A percentile compares a stretch with the other conserved stretches of the same genome.
Evolutionary conservation across 768 basidiomycete genomes (phyloP).

Genomic region (Rhizopogon sp.): DNA sequence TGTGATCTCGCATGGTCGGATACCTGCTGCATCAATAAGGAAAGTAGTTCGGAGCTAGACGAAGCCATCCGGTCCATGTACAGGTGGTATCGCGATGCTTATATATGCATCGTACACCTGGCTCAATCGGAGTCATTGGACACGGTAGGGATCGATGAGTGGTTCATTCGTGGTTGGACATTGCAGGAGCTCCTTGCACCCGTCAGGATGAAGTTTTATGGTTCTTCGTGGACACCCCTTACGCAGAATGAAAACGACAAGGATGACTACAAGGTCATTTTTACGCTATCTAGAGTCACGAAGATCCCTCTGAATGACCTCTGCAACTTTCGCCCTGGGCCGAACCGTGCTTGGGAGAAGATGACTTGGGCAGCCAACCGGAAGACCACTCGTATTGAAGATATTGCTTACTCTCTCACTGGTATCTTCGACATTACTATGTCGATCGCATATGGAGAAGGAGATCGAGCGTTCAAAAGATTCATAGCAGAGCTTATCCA

Average conservation of each 20-base stretch:
- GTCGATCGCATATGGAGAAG: constrained; percentile 13
- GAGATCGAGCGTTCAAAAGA: constrained; percentile 10
- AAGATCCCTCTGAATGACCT: constrained; percentile 2
- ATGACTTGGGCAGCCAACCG: constrained; percentile 11
- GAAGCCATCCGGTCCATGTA: constrained; percentile 15
- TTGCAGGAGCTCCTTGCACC: constrained; percentile 11
- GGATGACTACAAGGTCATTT: background rate
- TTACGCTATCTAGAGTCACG: background rate
- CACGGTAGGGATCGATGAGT: background rate
- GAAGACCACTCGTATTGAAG: constrained; percentile 12
- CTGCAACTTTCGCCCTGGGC: background rate
- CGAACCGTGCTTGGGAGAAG: constrained; percentile 1
- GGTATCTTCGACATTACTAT: constrained; percentile 11
- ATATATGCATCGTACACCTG: constrained; percentile 11
- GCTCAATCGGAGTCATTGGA: background rate
- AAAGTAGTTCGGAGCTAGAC: constrained; percentile 12
- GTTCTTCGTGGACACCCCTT: constrained; percentile 3
- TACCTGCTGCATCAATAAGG: constrained; percentile 11
- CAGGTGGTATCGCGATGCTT: constrained; percentile 11
- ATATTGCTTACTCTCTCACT: constrained; percentile 12
- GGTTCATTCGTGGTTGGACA: constrained; percentile 14
- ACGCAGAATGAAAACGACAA: background rate
- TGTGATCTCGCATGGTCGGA: constrained; percentile 10
- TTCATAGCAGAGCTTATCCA: constrained; percentile 5
- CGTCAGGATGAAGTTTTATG: constrained; percentile 7